These are phyloP conservation scores for Moesziomyces sp. DNA, from an alignment of 1,284 basidiomycete species.

Conservation along the genomic window DNA sequence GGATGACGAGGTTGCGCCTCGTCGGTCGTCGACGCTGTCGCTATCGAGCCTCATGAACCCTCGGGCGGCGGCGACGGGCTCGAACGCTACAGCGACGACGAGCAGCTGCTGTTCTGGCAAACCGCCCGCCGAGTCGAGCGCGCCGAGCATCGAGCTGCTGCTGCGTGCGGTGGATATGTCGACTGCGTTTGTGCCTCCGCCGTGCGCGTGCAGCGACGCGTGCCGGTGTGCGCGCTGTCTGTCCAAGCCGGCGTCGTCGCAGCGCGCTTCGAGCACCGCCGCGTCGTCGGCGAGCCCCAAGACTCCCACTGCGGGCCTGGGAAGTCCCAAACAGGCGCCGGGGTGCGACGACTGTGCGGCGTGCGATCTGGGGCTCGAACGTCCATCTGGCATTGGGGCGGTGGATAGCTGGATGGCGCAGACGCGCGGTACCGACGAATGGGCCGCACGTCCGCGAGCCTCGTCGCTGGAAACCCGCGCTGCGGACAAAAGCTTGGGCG, in stretches of 20 bases:
- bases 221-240: constrained; percentile 47
- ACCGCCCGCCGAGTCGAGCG: constrained; percentile 10
- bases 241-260: constrained; percentile 9
- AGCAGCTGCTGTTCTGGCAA: constrained; percentile 26
- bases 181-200: constrained; percentile 39
- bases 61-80: constrained; percentile 14
- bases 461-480: constrained; percentile 4
- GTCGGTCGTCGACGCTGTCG: constrained; percentile 40
- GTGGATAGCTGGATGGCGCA: constrained; percentile 50
- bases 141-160: constrained; percentile 45
- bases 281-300: constrained; percentile 26
- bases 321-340: not conserved
- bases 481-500: too few relatives aligned
- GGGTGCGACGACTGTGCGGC: constrained; percentile 55
- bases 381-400: constrained; percentile 48
- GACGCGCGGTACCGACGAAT: constrained; percentile 6
- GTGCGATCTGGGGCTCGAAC: constrained; percentile 51
- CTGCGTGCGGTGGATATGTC: constrained; percentile 52
- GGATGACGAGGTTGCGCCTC: constrained; percentile 1
- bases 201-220: constrained; percentile 35
- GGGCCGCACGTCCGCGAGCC: not conserved
- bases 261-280: constrained; percentile 14
- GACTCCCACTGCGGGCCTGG: constrained; percentile 11
- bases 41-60: constrained; percentile 59
- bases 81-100: not conserved